Base-by-base conservation (phyloP, 768 basidiomycete genomes). In the Tricholoma bakamatsutake region DNA sequence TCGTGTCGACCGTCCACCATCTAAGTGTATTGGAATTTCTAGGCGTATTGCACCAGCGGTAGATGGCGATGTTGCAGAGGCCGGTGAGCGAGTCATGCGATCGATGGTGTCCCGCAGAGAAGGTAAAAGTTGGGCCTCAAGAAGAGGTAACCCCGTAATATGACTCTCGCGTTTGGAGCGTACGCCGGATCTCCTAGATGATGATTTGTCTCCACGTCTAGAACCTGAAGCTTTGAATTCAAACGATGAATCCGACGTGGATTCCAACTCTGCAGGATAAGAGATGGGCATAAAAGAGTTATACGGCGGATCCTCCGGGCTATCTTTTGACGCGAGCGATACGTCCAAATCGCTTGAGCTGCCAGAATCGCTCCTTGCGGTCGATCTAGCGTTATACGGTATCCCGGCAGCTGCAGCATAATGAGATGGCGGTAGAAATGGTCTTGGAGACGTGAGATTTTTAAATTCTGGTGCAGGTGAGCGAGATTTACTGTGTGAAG, bases 101-200 rank as follows among this genome's bases (percentile, higher is more conserved):
- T 85, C 80, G 35, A 90, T 78, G 0, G 88, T 90, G 54, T 89
- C 87, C 40, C 81, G 76, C 34, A 90, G 72, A 15, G 86, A 84
- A 8, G 88, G 88, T 35, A 90, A 67, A 4, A 90, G 73, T 27
- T 86, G 80, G 0, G 80, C 72, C 59, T 90, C 87, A 30, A 88
- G 66, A 27, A 83, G 71, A 5, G 84, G 81, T 4, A 88, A 69
- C 51, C 81, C 81, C 10, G 69, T 73, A 15, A 81, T 67, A 52
- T 79, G 72, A 58, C 77, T 81, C 59, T 72, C 69, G 34, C 71
- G 70, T 53, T 68, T 71, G 5, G 59, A 60, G 18, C 57, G 61
- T 40, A 59, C 55, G 49, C 39, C 55, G 12, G 61, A 33, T 45
- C 57, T 61, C 28, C 66, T 30, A 52, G 56, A 47, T 34, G 54